These are phyloP conservation scores for Malus domestica DNA, from an alignment of 306 rosid species.

Conservation along the genomic window ASM211411v1 NC_041793.1:4877501-4878000, in stretches of 20 bases:
- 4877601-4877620: background rate
- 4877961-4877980: background rate
- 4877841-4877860: conserved; percentile 88
- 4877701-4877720: conserved; percentile 75
- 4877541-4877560: background rate
- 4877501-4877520: background rate
- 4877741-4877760: conserved; percentile 83
- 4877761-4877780: conserved; percentile 76
- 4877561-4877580: background rate
- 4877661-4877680: conserved; percentile 72
- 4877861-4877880: conserved; percentile 78
- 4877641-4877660: conserved; percentile 98
- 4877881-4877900: conserved; percentile 90
- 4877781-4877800: conserved; percentile 79
- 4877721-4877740: conserved; percentile 62
- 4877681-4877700: conserved; percentile 81
- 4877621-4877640: conserved; percentile 30
- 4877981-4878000: conserved; percentile 21
- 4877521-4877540: background rate
- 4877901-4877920: conserved; percentile 39
- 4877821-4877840: conserved; percentile 95
- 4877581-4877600: background rate
- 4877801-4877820: conserved; percentile 88
- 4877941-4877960: background rate
- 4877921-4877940: background rate